Conservation (phyloP, 495 filamentous ascomycete genomes). For the Podospora conica region DNA sequence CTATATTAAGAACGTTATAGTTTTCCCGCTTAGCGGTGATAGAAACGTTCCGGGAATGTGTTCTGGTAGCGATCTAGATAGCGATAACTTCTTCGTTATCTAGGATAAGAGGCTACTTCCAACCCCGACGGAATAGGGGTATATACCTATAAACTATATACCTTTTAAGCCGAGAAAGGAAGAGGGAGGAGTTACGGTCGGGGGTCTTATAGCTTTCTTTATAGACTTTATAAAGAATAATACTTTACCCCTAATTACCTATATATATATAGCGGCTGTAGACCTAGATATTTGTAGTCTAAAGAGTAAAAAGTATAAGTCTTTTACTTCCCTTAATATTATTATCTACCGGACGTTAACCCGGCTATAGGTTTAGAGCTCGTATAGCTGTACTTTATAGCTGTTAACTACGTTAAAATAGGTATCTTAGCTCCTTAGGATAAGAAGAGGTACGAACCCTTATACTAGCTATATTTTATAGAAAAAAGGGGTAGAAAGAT, state of each 20-base stretch:
- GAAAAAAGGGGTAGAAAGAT: slow-evolving; percentile 54
- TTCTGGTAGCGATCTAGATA: slow-evolving; percentile 92
- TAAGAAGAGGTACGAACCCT: slow-evolving; percentile 47
- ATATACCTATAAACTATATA: slow-evolving; percentile 67
- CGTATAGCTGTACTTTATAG: slow-evolving; percentile 77
- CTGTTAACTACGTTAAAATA: slow-evolving; percentile 90
- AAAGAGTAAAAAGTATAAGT: slow-evolving; percentile 56
- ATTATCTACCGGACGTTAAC: not conserved
- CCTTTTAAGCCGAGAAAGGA: slow-evolving; percentile 45
- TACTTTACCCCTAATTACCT: slow-evolving; percentile 71
- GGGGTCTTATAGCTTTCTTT: slow-evolving; percentile 77
- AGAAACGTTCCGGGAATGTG: slow-evolving; percentile 86
- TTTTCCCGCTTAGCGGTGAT: slow-evolving; percentile 80
- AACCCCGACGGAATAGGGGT: slow-evolving; percentile 60
- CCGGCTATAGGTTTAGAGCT: slow-evolving; percentile 50
- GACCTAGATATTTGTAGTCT: slow-evolving; percentile 59
- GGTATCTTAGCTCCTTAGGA: slow-evolving; percentile 67
- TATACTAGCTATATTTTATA: slow-evolving; percentile 84
- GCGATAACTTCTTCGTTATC: slow-evolving; percentile 90
- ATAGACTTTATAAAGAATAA: slow-evolving; percentile 93
- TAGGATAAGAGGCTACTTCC: slow-evolving; percentile 81
- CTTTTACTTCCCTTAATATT: slow-evolving; percentile 12
- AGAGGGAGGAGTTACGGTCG: slow-evolving; percentile 52
- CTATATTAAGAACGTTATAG: slow-evolving; percentile 77
- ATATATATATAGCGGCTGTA: slow-evolving; percentile 72